Conservation (phyloP, 495 filamentous ascomycete species). For the Immersiella caudata region DNA sequence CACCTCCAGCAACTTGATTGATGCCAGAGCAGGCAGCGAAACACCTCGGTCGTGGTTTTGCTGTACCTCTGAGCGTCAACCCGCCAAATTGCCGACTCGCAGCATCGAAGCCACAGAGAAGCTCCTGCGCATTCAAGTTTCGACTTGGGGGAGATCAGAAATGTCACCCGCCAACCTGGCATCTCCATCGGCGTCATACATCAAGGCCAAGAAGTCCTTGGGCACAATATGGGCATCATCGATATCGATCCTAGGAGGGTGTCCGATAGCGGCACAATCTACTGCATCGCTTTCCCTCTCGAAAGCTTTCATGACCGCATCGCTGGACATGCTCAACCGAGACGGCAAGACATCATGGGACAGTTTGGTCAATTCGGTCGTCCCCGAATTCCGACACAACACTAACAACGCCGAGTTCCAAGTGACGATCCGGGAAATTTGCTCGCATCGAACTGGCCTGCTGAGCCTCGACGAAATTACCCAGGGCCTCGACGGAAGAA, state of each 20-base stretch:
- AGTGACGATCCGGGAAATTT: constrained; percentile 14
- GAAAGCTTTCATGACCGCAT: constrained; percentile 15
- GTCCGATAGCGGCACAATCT: constrained; percentile 4
- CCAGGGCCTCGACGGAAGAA: constrained; percentile 13
- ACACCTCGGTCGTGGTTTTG: neutral
- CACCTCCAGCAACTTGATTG: too few relatives aligned
- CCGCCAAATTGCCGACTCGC: neutral
- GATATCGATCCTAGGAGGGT: neutral
- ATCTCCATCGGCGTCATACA: constrained; percentile 15
- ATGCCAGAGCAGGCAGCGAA: too few relatives aligned
- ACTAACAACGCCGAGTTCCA: neutral
- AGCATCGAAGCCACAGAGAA: neutral
- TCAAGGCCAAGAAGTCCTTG: constrained; percentile 5
- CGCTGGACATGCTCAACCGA: constrained; percentile 9
- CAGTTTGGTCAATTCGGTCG: neutral
- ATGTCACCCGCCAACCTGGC: constrained; percentile 10
- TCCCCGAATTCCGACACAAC: constrained; percentile 4
- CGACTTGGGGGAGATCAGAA: neutral
- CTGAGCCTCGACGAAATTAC: constrained; percentile 13
- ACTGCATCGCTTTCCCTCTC: constrained; percentile 10
- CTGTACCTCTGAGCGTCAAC: neutral
- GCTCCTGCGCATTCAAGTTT: neutral
- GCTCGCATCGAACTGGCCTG: constrained; percentile 12
- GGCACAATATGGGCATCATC: constrained; percentile 7
- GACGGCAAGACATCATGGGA: constrained; percentile 7